Evolutionary conservation across 768 basidiomycete genomes (phyloP).

Genomic region (Gloeopeniophorella convolvens): DNA sequence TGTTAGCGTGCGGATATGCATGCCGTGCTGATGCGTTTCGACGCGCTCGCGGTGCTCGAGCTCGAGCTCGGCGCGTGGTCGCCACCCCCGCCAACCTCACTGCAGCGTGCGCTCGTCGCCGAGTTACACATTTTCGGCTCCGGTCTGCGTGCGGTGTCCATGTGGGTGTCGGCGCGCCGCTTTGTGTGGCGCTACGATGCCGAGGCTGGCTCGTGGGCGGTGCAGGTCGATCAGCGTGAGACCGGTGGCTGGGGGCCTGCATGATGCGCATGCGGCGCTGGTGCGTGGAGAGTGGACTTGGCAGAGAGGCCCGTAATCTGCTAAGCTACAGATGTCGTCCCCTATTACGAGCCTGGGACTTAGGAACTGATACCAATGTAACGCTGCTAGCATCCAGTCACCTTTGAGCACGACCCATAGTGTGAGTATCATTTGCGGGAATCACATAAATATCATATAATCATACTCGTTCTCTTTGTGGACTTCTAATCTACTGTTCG

Average conservation of each 20-base stretch:
- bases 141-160: slow-evolving; percentile 28
- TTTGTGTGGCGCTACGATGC: slow-evolving; percentile 23
- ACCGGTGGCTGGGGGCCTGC: slow-evolving; percentile 2
- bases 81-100: slow-evolving; percentile 26
- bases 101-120: slow-evolving; percentile 33
- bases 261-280: not conserved
- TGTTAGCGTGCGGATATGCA: slow-evolving; percentile 34
- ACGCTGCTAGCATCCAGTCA: no score
- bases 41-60: slow-evolving; percentile 32
- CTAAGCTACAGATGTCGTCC: no score
- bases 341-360: no score
- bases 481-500: no score
- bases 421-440: no score
- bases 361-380: no score
- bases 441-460: no score
- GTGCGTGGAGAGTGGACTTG: no score
- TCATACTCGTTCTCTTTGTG: no score
- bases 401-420: no score
- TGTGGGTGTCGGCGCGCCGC: slow-evolving; percentile 28
- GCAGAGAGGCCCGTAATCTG: no score
- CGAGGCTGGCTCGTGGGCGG: slow-evolving; percentile 15
- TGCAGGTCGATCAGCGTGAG: slow-evolving; percentile 5
- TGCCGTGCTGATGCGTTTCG: slow-evolving; percentile 30
- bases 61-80: slow-evolving; percentile 33
- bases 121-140: slow-evolving; percentile 36